Conservation (phyloP, 495 filamentous ascomycete species). For the Lasiosphaeriaceae sp. region DNA sequence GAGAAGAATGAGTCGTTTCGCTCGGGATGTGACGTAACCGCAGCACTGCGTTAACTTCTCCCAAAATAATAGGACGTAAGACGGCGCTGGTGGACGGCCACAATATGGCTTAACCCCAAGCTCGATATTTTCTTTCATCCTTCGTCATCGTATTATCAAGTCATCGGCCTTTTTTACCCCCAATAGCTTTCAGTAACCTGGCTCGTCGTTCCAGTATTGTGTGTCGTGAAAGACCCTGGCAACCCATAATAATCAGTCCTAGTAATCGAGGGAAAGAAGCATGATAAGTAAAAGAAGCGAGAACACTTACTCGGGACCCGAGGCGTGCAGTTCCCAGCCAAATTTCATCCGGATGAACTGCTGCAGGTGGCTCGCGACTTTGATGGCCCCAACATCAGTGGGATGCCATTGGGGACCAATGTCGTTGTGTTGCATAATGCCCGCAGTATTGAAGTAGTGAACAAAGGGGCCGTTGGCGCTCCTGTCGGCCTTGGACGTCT, state of each 20-base stretch:
- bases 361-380: slow-evolving; percentile 62
- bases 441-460: slow-evolving; percentile 64
- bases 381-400: slow-evolving; percentile 65
- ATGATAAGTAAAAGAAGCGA: neutral
- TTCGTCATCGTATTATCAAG: too few relatives aligned
- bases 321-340: slow-evolving; percentile 58
- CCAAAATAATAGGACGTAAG: too few relatives aligned
- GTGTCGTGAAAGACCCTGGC: slow-evolving; percentile 47
- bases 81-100: too few relatives aligned
- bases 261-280: neutral
- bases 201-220: neutral
- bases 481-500: slow-evolving; percentile 30
- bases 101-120: too few relatives aligned
- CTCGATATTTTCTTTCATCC: too few relatives aligned
- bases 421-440: slow-evolving; percentile 67
- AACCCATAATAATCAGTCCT: neutral
- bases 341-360: slow-evolving; percentile 51
- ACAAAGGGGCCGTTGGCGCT: slow-evolving; percentile 48
- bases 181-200: neutral
- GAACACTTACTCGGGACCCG: slow-evolving; percentile 51
- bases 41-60: too few relatives aligned
- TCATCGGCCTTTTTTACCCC: too few relatives aligned
- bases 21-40: too few relatives aligned
- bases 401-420: slow-evolving; percentile 61
- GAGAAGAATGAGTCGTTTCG: too few relatives aligned